A percentile compares a stretch with the other conserved stretches of the same genome.
Conservation (phyloP, 2,329 filamentous ascomycete genomes). For the Calonectria multiphialidica region DNA sequence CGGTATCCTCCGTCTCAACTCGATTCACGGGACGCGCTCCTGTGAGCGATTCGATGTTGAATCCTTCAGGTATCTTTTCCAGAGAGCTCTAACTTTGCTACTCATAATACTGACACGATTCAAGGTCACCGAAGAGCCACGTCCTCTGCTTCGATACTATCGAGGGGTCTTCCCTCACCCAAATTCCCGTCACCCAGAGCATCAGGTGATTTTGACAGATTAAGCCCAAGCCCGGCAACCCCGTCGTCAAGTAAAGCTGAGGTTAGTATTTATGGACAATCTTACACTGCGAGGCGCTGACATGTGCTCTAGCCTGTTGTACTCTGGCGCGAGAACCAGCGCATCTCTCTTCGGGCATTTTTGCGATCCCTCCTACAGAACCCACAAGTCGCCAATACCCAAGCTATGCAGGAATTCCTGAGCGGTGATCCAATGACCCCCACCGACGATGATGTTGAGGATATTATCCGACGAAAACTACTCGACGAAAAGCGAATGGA, state of each 20-base stretch:
- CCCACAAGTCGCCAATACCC: slow-evolving; percentile 84
- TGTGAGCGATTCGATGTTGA: slow-evolving; percentile 43
- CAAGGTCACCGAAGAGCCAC: slow-evolving; percentile 41
- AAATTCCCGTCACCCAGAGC: slow-evolving; percentile 46
- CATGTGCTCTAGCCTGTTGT: slow-evolving; percentile 60
- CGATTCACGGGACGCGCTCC: slow-evolving; percentile 60
- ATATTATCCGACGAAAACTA: slow-evolving; percentile 82
- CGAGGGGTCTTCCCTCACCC: slow-evolving; percentile 46
- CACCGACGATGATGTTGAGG: slow-evolving; percentile 85
- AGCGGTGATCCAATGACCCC: slow-evolving; percentile 78
- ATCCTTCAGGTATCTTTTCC: slow-evolving; percentile 39
- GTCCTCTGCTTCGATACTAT: slow-evolving; percentile 46
- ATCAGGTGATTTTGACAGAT: slow-evolving; percentile 47
- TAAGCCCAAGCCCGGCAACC: slow-evolving; percentile 44
- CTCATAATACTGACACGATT: slow-evolving; percentile 19
- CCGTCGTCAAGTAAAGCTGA: slow-evolving; percentile 40
- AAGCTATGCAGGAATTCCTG: slow-evolving; percentile 87
- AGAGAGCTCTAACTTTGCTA: neutral
- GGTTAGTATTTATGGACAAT: slow-evolving; percentile 32
- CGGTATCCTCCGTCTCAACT: slow-evolving; percentile 84
- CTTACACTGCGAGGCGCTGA: slow-evolving; percentile 37
- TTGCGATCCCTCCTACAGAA: slow-evolving; percentile 89
- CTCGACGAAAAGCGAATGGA: slow-evolving; percentile 91
- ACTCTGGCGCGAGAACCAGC: slow-evolving; percentile 88
- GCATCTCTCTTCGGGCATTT: slow-evolving; percentile 91